Evolutionary conservation across 352 stramenopile species (phyloP), one percentile per base, ranked within the genome.

Genomic region (Globisporangium apiculatum): DNA sequence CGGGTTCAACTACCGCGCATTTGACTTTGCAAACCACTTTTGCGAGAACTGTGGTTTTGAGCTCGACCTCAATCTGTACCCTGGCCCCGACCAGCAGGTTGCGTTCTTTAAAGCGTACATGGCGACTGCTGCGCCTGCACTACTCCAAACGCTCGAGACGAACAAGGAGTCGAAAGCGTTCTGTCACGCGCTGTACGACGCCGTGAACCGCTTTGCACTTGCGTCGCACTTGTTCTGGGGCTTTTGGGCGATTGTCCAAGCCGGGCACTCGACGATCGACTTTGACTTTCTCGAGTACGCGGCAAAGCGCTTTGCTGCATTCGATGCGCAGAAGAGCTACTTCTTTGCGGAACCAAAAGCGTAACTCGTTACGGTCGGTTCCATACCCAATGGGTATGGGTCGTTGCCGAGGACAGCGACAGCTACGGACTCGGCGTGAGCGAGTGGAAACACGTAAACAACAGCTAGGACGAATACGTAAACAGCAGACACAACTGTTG

Each of bases 11-110:
- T 96, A 84, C 63, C 89, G 90, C 11, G 93, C 69, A 15, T 98
- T 97, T 62, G 93, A 98, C 75, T 92, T 98, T 66, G 92, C 86
- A 53, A 98, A 98, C 69, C 91, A 98, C 61, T 98, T 98, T 65
- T 97, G 85, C 61, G 89, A 98, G 73, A 88, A 97, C 72, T 96
- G 87, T 56, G 92, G 92, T 57, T 98, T 98, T 55, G 90, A 98
- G 36, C 79, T 96, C 60, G 85, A 97, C 59, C 69, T 97, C 48
- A 77, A 71, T 31, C 55, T 83, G 53, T 97, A 97, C 66, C 90
- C 90, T 12, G 81, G 71, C 49, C 66, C 86, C 2, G 79, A 88
- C 45, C 72, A 90, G 61, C 86, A 95, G 74, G 88, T 90, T 54
- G 64, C 69, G 17, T 97, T 97, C 66, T 91, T 94, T 64, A 78